A percentile compares a stretch with the other conserved stretches of the same genome.
Conservation (phyloP, 2,329 filamentous ascomycete genomes). For the Pseudogymnoascus sp. region DNA sequence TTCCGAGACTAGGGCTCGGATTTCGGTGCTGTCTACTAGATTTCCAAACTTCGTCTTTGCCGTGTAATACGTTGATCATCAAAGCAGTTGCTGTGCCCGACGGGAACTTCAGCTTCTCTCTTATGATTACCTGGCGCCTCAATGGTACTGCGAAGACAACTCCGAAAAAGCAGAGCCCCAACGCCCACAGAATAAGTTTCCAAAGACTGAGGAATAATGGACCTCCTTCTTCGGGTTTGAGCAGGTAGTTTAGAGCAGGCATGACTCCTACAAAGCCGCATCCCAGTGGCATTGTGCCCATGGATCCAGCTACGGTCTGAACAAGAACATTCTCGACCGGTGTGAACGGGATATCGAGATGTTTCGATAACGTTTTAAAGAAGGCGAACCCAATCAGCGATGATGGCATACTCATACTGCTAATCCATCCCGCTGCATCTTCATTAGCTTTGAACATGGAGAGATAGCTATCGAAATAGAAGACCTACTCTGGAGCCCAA, state of each 20-base stretch:
- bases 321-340: constrained; percentile 95
- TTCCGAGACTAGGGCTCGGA: not conserved
- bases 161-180: constrained; percentile 92
- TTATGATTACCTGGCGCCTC: constrained; percentile 82
- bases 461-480: constrained; percentile 32
- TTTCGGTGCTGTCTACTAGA: not conserved
- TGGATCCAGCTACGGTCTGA: constrained; percentile 89
- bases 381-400: constrained; percentile 91
- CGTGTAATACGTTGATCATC: constrained; percentile 85
- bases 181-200: constrained; percentile 80
- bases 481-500: constrained; percentile 79
- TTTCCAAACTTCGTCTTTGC: constrained; percentile 33
- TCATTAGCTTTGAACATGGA: constrained; percentile 31
- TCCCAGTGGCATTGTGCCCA: constrained; percentile 93
- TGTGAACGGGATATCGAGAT: constrained; percentile 74
- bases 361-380: constrained; percentile 70
- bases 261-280: constrained; percentile 95
- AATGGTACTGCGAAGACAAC: constrained; percentile 93
- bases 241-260: constrained; percentile 80
- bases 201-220: constrained; percentile 64
- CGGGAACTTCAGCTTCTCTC: constrained; percentile 87
- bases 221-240: constrained; percentile 70
- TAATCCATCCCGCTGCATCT: constrained; percentile 58
- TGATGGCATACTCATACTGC: constrained; percentile 94
- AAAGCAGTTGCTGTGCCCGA: constrained; percentile 92